Evolutionary conservation across 1,284 basidiomycete species (phyloP), one percentile per base, ranked within the genome.

Genomic region (Moniliophthora roreri): DNA sequence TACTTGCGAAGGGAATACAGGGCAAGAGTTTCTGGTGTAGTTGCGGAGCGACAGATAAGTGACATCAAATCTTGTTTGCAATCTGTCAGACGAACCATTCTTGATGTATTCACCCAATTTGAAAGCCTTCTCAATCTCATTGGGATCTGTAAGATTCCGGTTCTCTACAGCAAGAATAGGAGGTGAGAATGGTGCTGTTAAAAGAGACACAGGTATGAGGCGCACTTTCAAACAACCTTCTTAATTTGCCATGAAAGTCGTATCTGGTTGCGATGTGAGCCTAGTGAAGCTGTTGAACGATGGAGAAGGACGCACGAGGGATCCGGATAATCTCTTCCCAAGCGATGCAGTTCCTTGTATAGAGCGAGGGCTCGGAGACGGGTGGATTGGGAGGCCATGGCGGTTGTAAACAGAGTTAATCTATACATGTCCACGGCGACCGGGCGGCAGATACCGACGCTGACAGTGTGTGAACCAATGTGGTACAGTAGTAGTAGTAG

Each of bases 1-100:
- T 93, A 95, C 69, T 95, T 95, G 62, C 89, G 83, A 48, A 95
- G 73, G 4, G 89, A 87, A 64, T 94, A 93, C 38, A 95, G 71
- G 0, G 93, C 91, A 40, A 95, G 76, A 0, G 92, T 92, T 76
- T 95, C 92, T 95, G 67, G 18, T 26, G 48, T 20, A 2, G 18
- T 2, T 18, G 16, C 9, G 28, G 42, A 32, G 24, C 15, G 20
- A 44, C 28, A 24, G 23, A 35, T 11, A 40, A n/a, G 16, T 23
- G 18, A 41, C 9, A 15, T 16, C 16, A 16, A 46, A 26, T 18
- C 41, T 8, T 11, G 15, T 16, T 16, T 9, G 11, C 8, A 32
- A 16, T 8, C 9, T 26, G 26, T 11, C 3, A 21, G 8, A 65
- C 82, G 58, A 60, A 91, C 93, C 93, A 65, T 91, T 92, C 71